phyloP scores from a whole-genome alignment of 352 stramenopile genomes.

The Pythium sukuiense region DNA sequence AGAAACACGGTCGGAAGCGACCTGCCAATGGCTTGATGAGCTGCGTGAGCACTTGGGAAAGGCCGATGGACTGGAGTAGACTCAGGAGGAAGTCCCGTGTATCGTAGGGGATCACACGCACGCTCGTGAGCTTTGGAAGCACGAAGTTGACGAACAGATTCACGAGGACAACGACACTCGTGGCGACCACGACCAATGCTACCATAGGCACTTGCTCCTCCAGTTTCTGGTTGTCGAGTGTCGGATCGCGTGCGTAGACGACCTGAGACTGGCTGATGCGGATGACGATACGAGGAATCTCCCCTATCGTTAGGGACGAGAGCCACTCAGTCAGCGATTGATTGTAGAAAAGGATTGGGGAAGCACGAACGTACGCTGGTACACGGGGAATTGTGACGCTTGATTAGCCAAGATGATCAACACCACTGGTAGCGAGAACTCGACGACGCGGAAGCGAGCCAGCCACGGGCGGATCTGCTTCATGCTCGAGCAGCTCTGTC shows the following conservation, averaged over 20 bases:
- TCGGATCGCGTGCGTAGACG: conserved; percentile 56
- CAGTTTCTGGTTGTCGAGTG: conserved; percentile 55
- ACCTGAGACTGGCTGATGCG: conserved; percentile 41
- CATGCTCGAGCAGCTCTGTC: too few species aligned
- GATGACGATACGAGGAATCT: conserved; percentile 56
- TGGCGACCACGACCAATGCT: conserved; percentile 37
- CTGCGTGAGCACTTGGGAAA: conserved; percentile 63
- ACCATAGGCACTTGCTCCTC: conserved; percentile 59
- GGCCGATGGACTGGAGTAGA: conserved; percentile 45
- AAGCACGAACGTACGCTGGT: conserved; percentile 37
- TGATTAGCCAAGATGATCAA: conserved; percentile 47
- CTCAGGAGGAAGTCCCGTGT: conserved; percentile 77
- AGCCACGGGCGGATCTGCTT: too few species aligned
- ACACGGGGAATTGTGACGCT: conserved; percentile 48
- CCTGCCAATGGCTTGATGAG: conserved; percentile 70
- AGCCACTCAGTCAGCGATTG: too few species aligned
- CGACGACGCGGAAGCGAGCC: conserved; percentile 43
- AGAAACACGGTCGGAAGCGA: conserved; percentile 73
- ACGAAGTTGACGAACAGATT: conserved; percentile 64
- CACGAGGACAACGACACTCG: conserved; percentile 37
- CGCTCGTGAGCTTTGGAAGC: conserved; percentile 42
- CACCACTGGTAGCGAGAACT: conserved; percentile 48
- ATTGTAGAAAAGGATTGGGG: too few species aligned
- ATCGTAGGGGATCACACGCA: conserved; percentile 61
- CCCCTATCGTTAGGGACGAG: conserved; percentile 28